Evolutionary conservation across 106 monocot species (phyloP), one percentile per base, ranked within the genome.

Genomic region (Dioscorea zingiberensis): DNA sequence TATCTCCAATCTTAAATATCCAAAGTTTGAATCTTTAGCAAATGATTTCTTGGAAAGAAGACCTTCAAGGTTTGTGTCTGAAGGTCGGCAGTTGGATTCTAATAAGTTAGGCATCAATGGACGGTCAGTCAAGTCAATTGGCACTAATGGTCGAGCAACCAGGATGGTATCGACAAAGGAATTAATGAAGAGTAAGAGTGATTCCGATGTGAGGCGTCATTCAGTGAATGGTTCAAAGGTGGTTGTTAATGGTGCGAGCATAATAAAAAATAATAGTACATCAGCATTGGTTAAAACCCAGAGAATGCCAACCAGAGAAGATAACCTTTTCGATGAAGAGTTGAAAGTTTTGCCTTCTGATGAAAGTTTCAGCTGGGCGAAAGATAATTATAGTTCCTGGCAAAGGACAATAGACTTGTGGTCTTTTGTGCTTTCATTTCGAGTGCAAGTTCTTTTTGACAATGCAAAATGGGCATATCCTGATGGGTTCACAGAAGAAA

Each of bases 311-410:
- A 21, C 28, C 11, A 28, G 48, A 44, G 59, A 81, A 9, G 75
- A 84, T 6, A 30, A 64, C 8, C 58, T 64, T 25, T 82, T 80
- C 29, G 55, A 44, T 15, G 84, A 89, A 16, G 80, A 84, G 26
- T 46, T 84, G 19, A 80, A 80, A 64, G 76, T 98, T 58, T 73
- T 98, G 55, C 82, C 88, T 49, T 89, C 89, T 10, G 93, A 98
- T 70, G 84, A 93, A 78, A 75, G 69, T 28, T 98, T 98, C 73
- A 84, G 84, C 59, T 98, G 93, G 98, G 81, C 88, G 5, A 87
- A 76, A 65, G 98, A 93, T n/a, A 69, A 78, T 53, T 98, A 98
- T 62, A 89, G 79, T 69, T 64, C 70, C 8, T 82, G 79, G 81
- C 93, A 78, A 69, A 86, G 98, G 78, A 82, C 89, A 28, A 58